Evolutionary conservation across 345 rosid species (phyloP), one percentile per base, ranked within the genome.

Genomic region (Mallotus nudiflorus): DNA sequence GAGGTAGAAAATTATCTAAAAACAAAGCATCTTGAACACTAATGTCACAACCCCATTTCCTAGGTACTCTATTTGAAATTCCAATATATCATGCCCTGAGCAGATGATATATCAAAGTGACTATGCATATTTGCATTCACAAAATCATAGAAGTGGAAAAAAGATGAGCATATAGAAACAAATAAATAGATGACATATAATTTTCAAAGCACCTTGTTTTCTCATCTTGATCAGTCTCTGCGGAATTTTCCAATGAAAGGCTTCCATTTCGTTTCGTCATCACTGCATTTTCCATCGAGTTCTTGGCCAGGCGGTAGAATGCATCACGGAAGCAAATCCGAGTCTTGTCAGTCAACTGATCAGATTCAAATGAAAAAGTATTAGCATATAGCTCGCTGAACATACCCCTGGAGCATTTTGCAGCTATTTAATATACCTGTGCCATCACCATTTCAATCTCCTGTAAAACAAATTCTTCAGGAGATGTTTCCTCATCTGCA

Each of bases 281-380:
- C 19, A 49, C 42, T 9, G 11, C 50, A 51, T 75, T 77, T 58
- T 80, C 80, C 53, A 65, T 74, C 12, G 98, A 82, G 77, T 80
- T 81, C 80, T 81, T 82, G 28, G 98, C 93, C 55, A 93, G 92
- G 40, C 98, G 98, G 77, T 93, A 89, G 69, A 93, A 77, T 19
- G 92, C 88, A 79, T 89, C 94, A 24, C 93, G 89, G 62, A 94
- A 82, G 80, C 96, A 88, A 52, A 87, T 85, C 27, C 97, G 83
- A 13, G 88, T 83, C 75, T 82, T 78, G 61, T 84, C 80, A 3
- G 79, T 78, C 74, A 94, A 75, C 98, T 94, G 85, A 29, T 45
- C 59, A 73, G 8, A 75, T 61, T 33, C 18, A 39, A 55, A 73
- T 22, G 73, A 19, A 61, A 24, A 63, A 54, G 66, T 22, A 44